Evolutionary conservation across 495 filamentous ascomycete genomes (phyloP), one percentile per base, ranked within the genome.

Genomic region (Hyaloscypha variabilis): DNA sequence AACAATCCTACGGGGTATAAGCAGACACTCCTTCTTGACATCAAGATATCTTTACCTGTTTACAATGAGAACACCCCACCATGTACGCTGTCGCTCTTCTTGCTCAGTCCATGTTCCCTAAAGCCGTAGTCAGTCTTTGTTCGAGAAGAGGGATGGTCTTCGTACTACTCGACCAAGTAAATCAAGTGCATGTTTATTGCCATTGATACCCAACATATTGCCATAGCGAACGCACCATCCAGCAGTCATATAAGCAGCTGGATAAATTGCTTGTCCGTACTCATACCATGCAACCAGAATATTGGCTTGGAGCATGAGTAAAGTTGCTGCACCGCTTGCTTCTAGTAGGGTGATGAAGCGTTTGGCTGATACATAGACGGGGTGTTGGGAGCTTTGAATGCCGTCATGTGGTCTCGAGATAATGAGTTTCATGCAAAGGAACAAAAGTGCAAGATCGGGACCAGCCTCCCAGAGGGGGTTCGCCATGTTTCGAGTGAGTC

Each of bases 1-100:
- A 19, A 83, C 74, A 39, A 72, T 72, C 19, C 79, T 78, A 28
- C 42, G 53, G 39, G 25, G 26, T 24, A 30, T 69, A 8, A 68
- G 65, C 46, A 59, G 19, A 29, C 17, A 3, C 13, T 3, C 53
- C 1, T 17, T 58, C 11, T 11, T 8, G 28, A 34, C 1, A 19
- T 21, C 14, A 34, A 51, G 26, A 3, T 1, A 49, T 34, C 8
- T 55, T 42, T 69, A 79, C 73, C 76, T 69, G 60, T 85, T 81
- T 13, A 82, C 72, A 17, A 84, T 69, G 50, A 82, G 74, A n/a
- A 83, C 75, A 17, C 71, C 78, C 83, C 83, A 85, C 82, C 81
- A 84, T 0, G 77, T 74, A 53, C 83, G 57, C 24, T 75, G 66
- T 10, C 81, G 67, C 66, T 86, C 83, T 66, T 86, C 82, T 10